Base-by-base conservation (phyloP, 1,284 basidiomycete species). In the Ceratobasidium sp. region DNA sequence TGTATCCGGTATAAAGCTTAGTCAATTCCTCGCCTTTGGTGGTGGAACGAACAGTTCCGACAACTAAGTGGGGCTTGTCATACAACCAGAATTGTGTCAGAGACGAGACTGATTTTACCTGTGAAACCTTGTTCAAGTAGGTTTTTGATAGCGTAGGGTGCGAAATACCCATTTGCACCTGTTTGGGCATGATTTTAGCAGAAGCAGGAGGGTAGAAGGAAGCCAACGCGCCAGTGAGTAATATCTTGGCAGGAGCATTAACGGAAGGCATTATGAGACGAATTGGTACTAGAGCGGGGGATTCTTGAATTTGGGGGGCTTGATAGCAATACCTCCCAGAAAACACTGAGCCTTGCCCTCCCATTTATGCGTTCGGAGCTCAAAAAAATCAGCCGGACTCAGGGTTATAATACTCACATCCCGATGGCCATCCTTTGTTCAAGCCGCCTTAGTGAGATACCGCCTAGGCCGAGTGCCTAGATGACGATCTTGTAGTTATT, bases 91-190 rank as follows among this genome's bases (percentile, higher is more conserved):
- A 23, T 11, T 9, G 16, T 5, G 8, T 46, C 38, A 43, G 21
- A 6, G 55, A 38, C 4, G 7, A 23, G 43, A 43, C 28, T 2
- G 9, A 67, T 1, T 14, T 26, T n/a, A 67, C 64, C 64, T 7
- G 30, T 54, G n/a, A 55, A 67, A 4, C 64, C 64, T 28, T 50
- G 38, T 26, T 67, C 35, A 11, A 67, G 52, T 3, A 67, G 64
- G 38, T 54, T 50, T 16, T 55, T 52, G 21, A 67, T 26, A 18
- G 64, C 64, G 30, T 55, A 23, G 16, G 38, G 11, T 23, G 64
- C 64, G 8, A 67, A 67, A 21, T 55, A 67, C 11, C 64, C 64
- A n/a, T 55, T 67, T 1, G 64, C 46, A 30, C 64, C 62, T 64
- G 18, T 11, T n/a, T 9, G 16, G 9, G n/a, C 4, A 38, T 5